phyloP scores from a whole-genome alignment of 2,329 filamentous ascomycete genomes.

The Ceratocystis harringtonii region DNA sequence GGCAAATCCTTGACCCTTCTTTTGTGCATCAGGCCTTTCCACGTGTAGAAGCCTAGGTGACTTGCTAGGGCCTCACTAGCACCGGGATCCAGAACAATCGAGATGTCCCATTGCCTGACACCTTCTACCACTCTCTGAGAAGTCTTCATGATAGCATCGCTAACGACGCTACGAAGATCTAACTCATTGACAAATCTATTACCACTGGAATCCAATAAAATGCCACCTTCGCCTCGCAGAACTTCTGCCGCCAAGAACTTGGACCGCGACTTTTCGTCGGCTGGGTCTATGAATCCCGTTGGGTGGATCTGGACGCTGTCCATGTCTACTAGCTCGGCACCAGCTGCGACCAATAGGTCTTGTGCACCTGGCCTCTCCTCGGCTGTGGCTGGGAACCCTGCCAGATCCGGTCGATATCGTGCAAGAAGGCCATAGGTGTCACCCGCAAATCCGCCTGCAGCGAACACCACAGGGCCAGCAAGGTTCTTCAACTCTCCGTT shows the following conservation, averaged over 20 bases:
- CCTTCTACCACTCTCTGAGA: conserved; percentile 18
- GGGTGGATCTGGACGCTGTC: conserved; percentile 49
- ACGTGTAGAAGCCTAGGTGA: conserved; percentile 48
- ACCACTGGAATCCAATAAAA: conserved; percentile 34
- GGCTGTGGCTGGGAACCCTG: conserved; percentile 47
- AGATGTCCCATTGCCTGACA: conserved; percentile 42
- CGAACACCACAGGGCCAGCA: conserved; percentile 42
- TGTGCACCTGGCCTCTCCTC: conserved; percentile 42
- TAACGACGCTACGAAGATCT: conserved; percentile 42
- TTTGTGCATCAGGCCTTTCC: conserved; percentile 45
- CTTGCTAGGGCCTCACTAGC: conserved; percentile 35
- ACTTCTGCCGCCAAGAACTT: conserved; percentile 52
- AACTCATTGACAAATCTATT: conserved; percentile 48
- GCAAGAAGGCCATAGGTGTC: conserved; percentile 43
- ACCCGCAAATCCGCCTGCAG: conserved; percentile 47
- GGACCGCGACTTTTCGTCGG: conserved; percentile 29
- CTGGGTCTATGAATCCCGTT: conserved; percentile 46
- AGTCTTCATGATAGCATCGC: conserved; percentile 34
- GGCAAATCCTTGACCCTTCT: conserved; percentile 37
- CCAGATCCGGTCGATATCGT: conserved; percentile 42
- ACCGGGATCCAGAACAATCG: conserved; percentile 44
- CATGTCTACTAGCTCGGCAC: conserved; percentile 35
- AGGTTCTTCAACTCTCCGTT: conserved; percentile 27
- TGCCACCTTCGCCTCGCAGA: conserved; percentile 46
- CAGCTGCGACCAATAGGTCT: conserved; percentile 26